A percentile compares a stretch with the other conserved stretches of the same genome.
phyloP scores from a whole-genome alignment of 352 stramenopile genomes.

The Peronospora farinosa region DNA sequence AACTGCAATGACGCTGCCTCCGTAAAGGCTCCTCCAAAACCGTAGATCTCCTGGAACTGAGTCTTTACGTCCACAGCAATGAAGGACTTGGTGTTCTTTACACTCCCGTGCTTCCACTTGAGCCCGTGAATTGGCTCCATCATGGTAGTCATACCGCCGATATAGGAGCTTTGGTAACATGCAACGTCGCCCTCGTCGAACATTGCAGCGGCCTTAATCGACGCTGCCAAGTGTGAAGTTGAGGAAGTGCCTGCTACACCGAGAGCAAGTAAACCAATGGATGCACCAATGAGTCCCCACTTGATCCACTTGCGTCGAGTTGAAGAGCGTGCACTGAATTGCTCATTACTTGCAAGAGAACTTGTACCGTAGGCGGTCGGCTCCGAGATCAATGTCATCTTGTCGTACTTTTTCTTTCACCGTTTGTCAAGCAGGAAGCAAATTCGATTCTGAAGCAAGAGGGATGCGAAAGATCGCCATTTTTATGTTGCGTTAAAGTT shows the following conservation, averaged over 20 bases:
- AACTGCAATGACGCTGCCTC: constrained; percentile 88
- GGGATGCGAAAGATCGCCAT: too few relatives aligned
- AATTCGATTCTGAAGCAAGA: constrained; percentile 11
- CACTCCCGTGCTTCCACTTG: constrained; percentile 28
- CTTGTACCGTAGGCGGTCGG: constrained; percentile 46
- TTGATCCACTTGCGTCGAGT: constrained; percentile 18
- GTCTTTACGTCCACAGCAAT: constrained; percentile 49
- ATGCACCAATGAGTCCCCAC: constrained; percentile 23
- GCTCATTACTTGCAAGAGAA: constrained; percentile 29
- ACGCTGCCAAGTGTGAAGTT: constrained; percentile 1
- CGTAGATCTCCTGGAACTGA: constrained; percentile 74
- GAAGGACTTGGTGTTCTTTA: constrained; percentile 19
- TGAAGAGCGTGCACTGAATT: constrained; percentile 10
- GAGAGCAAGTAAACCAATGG: constrained; percentile 1
- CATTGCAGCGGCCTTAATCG: constrained; percentile 4
- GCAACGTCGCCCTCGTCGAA: constrained; percentile 18
- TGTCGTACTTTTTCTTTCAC: constrained; percentile 7
- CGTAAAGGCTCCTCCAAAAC: constrained; percentile 90
- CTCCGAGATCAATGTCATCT: constrained; percentile 18
- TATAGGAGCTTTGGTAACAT: constrained; percentile 66
- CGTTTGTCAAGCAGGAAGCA: neutral
- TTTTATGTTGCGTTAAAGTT: too few relatives aligned
- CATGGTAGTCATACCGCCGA: constrained; percentile 52
- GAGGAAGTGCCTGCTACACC: constrained; percentile 5
- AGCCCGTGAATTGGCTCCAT: constrained; percentile 51